Evolutionary conservation across 306 rosid genomes (phyloP), one percentile per base, ranked within the genome.

Genomic region (Senna tora): DNA sequence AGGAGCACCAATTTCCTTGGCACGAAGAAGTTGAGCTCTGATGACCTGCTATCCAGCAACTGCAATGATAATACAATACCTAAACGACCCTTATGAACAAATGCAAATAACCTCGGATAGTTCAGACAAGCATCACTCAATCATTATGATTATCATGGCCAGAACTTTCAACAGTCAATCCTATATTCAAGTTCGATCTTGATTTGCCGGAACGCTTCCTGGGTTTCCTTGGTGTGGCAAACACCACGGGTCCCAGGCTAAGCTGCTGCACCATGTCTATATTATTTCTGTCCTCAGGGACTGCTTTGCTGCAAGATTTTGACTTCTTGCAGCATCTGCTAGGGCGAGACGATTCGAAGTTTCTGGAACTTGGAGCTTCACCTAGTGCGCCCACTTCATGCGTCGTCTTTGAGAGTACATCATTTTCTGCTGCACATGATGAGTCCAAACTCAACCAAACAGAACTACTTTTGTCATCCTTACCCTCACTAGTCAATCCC

Each of bases 361-460:
- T 84, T 83, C 67, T 63, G 14, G 78, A 46, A 52, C 58, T 71
- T 49, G 69, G 63, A 65, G 41, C 72, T 67, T 75, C 82, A 22
- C 79, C 57, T 11, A 39, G 21, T 33, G 38, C 49, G 71, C 61
- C 65, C 50, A n/a, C 51, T 10, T 71, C 80, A 50, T 46, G 81
- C 57, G 59, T 32, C 4, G 59, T 38, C 46, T 74, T 79, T 8
- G 79, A 43, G 67, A 9, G 54, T 19, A 43, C 71, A 75, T 57
- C 75, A 73, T 64, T 61, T 56, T 82, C 83, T 2, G 85, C 76
- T n/a, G 81, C 22, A 71, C 71, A 71, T 43, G 96, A 85, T 43
- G 96, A 85, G 82, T 93, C 92, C 73, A 87, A 80, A 77, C 90
- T 82, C 55, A 89, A 71, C 92, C 97, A 88, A 19, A 92, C 85